phyloP scores from a whole-genome alignment of 805 yeast species.

The Saturnispora sanitii region DNA sequence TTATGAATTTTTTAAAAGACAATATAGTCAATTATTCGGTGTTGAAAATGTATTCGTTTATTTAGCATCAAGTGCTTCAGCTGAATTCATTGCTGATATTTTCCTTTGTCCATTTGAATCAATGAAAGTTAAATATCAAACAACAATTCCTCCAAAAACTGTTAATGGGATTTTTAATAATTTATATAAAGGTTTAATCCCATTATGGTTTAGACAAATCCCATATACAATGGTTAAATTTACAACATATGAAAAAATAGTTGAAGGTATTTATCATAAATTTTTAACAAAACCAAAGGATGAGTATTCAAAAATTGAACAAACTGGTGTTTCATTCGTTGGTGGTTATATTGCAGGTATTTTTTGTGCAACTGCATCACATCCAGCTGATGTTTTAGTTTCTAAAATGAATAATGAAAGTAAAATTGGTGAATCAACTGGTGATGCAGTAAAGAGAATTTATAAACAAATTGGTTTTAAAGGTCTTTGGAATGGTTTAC shows the following conservation, averaged over 20 bases:
- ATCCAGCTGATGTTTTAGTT: conserved; percentile 99
- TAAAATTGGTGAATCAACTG: conserved; percentile 52
- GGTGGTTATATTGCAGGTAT: conserved; percentile 98
- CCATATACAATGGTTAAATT: conserved; percentile 99
- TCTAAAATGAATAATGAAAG: conserved; percentile 78
- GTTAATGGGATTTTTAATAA: conserved; percentile 51
- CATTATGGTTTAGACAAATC: conserved; percentile 92
- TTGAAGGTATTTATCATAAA: conserved; percentile 62
- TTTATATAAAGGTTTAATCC: conserved; percentile 80
- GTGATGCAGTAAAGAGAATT: conserved; percentile 61
- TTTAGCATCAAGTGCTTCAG: conserved; percentile 82
- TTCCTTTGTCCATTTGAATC: conserved; percentile 92
- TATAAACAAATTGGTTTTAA: conserved; percentile 75
- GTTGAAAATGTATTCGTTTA: conserved; percentile 63
- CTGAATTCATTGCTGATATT: conserved; percentile 88
- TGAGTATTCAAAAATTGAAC: conserved; percentile 62
- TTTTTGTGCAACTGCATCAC: conserved; percentile 90
- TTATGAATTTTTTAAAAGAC: conserved; percentile 82
- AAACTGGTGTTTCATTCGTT: conserved; percentile 88
- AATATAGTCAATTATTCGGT: conserved; percentile 60
- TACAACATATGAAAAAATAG: conserved; percentile 88
- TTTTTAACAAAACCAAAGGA: conserved; percentile 59
- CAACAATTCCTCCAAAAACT: conserved; percentile 78
- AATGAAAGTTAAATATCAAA: conserved; percentile 88
- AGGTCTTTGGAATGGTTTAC: conserved; percentile 93